These are phyloP conservation scores for Aureoboletus auriporus DNA, from an alignment of 768 basidiomycete species.

Conservation along the genomic window DNA sequence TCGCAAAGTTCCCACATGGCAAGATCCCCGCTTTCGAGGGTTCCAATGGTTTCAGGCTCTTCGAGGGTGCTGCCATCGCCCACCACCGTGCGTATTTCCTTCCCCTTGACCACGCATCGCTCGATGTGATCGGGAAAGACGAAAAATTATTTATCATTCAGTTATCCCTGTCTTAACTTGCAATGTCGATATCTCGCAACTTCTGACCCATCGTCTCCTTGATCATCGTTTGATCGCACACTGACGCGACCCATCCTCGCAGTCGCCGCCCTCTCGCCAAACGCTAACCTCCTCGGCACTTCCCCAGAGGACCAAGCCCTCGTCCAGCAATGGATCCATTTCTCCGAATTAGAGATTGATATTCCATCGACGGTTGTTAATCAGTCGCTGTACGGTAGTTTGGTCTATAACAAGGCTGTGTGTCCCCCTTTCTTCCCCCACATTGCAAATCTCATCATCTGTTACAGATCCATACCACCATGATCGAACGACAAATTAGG, in stretches of 20 bases:
- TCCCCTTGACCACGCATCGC: constrained; percentile 7
- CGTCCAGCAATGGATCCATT: constrained; percentile 83
- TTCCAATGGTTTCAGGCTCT: constrained; percentile 71
- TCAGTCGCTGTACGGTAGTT: constrained; percentile 40
- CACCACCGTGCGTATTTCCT: constrained; percentile 71
- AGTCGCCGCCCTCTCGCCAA: constrained; percentile 79
- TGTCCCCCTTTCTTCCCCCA: constrained; percentile 22
- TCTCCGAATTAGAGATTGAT: constrained; percentile 64
- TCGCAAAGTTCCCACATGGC: constrained; percentile 72
- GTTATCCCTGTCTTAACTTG: constrained; percentile 72
- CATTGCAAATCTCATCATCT: not conserved
- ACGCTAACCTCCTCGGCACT: constrained; percentile 72
- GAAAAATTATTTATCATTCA: constrained; percentile 38
- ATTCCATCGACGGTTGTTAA: constrained; percentile 33
- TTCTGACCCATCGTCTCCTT: constrained; percentile 9
- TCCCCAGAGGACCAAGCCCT: constrained; percentile 63
- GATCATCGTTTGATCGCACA: constrained; percentile 8
- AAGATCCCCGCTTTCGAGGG: constrained; percentile 85
- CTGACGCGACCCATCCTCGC: constrained; percentile 11
- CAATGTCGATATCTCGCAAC: constrained; percentile 44
- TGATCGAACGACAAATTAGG: constrained; percentile 51
- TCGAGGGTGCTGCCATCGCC: constrained; percentile 78
- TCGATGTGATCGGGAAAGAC: constrained; percentile 18
- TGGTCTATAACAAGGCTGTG: constrained; percentile 85
- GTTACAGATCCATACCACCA: constrained; percentile 51